Evolutionary conservation across 73 alveolate species (phyloP).

Genomic region (Effrenium voratum): DNA sequence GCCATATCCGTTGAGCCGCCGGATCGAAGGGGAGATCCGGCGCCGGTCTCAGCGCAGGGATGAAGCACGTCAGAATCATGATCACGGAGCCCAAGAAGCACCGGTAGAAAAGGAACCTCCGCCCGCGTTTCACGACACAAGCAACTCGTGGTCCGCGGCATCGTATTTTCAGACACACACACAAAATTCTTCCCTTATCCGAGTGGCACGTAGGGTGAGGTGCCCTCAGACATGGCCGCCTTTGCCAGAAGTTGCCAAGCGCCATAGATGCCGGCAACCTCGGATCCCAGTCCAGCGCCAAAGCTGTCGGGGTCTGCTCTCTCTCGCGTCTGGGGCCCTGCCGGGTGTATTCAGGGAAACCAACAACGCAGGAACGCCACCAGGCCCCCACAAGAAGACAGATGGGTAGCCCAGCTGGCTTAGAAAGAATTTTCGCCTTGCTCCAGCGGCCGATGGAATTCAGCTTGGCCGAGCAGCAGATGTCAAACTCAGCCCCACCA

Average conservation of each 20-base stretch:
- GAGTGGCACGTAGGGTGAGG: conserved; percentile 4
- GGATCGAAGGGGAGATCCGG: conserved; percentile 3
- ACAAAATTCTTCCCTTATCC: background rate
- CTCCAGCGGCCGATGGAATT: no score
- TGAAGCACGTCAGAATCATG: background rate
- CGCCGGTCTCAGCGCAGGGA: background rate
- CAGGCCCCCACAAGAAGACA: no score
- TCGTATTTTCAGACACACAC: background rate
- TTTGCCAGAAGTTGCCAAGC: conserved; percentile 23
- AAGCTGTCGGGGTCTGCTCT: no score
- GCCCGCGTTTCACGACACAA: background rate
- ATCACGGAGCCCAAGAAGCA: background rate
- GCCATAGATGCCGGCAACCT: conserved; percentile 23
- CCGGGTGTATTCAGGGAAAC: no score
- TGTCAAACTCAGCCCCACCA: background rate
- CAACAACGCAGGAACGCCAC: no score
- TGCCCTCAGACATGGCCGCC: conserved; percentile 38
- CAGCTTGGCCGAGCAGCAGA: background rate
- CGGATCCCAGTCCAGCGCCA: no score
- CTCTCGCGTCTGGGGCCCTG: no score
- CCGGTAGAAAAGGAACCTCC: background rate
- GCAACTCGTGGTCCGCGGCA: background rate
- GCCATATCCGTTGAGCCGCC: no score
- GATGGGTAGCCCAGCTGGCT: no score
- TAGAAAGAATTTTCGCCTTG: no score